phyloP scores from a whole-genome alignment of 1,139 yeast species.

The Lodderomyces metapsilosis region DNA sequence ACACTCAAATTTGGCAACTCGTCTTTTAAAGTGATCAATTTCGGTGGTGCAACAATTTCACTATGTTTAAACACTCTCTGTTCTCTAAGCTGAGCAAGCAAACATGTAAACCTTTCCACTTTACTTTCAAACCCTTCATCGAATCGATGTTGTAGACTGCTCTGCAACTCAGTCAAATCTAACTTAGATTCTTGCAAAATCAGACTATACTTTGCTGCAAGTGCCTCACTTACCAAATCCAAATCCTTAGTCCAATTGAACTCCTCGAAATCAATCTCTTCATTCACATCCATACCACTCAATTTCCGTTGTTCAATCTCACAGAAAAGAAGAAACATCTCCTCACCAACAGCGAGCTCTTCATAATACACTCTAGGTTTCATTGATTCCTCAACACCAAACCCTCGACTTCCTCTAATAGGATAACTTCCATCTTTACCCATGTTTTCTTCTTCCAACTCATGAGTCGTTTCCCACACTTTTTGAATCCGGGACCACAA shows the following conservation, averaged over 20 bases:
- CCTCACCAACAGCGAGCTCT: constrained; percentile 29
- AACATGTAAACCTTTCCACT: constrained; percentile 19
- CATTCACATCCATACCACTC: background rate
- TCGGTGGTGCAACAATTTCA: constrained; percentile 23
- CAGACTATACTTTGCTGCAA: constrained; percentile 16
- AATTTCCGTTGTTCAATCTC: constrained; percentile 9
- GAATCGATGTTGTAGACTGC: constrained; percentile 23
- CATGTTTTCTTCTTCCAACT: constrained; percentile 10
- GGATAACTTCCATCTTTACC: constrained; percentile 27
- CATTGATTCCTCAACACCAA: constrained; percentile 26
- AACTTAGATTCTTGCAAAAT: constrained; percentile 19
- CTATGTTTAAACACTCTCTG: constrained; percentile 33
- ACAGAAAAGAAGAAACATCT: constrained; percentile 35
- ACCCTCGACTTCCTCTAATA: constrained; percentile 30
- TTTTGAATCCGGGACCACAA: constrained; percentile 27
- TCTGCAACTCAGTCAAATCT: constrained; percentile 7
- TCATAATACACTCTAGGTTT: constrained; percentile 30
- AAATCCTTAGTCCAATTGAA: constrained; percentile 26
- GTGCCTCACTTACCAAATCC: constrained; percentile 17
- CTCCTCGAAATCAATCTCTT: constrained; percentile 6
- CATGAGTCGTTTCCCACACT: constrained; percentile 13
- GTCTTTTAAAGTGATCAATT: background rate
- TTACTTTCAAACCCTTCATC: constrained; percentile 23
- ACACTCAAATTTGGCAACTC: background rate
- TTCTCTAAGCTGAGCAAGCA: constrained; percentile 9